phyloP scores from a whole-genome alignment of 192 early-diverging fungal genomes.

The Phycomyces blakesleeanus region DNA sequence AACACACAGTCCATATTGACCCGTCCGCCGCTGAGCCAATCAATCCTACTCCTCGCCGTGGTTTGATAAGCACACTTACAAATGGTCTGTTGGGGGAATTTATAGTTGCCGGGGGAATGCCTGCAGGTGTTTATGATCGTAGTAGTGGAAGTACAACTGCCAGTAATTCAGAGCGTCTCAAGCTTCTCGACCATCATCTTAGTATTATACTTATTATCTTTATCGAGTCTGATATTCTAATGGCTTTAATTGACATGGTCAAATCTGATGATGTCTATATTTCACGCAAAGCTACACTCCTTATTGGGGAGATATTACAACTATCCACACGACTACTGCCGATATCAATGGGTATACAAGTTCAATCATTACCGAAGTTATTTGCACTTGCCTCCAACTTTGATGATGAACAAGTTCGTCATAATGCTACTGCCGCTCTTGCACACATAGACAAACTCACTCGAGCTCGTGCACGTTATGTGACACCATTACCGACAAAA shows the following conservation, averaged over 20 bases:
- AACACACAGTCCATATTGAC: conserved; percentile 30
- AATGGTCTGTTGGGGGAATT: conserved; percentile 2
- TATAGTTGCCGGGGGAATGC: conserved; percentile 10
- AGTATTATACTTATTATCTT: conserved; percentile 71
- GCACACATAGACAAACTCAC: conserved; percentile 69
- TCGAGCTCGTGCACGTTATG: conserved; percentile 40
- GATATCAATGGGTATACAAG: conserved; percentile 39
- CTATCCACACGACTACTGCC: conserved; percentile 68
- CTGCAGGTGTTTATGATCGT: conserved; percentile 12
- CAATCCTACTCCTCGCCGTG: background rate
- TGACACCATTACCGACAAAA: conserved; percentile 8
- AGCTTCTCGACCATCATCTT: conserved; percentile 66
- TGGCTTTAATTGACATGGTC: conserved; percentile 65
- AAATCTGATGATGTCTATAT: conserved; percentile 58
- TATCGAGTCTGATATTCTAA: conserved; percentile 64
- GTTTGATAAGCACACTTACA: conserved; percentile 2
- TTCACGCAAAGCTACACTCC: conserved; percentile 59
- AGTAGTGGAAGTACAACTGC: conserved; percentile 14
- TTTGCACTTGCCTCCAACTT: conserved; percentile 76
- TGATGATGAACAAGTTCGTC: conserved; percentile 66
- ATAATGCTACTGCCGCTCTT: conserved; percentile 70
- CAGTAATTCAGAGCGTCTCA: conserved; percentile 44
- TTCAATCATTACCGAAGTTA: conserved; percentile 69
- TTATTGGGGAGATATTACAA: conserved; percentile 75
- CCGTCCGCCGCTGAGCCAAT: conserved; percentile 5